Percentiles rank a stretch among this genome's conserved stretches.
phyloP scores from a whole-genome alignment of 306 rosid species.

The Trifolium subterraneum region DNA sequence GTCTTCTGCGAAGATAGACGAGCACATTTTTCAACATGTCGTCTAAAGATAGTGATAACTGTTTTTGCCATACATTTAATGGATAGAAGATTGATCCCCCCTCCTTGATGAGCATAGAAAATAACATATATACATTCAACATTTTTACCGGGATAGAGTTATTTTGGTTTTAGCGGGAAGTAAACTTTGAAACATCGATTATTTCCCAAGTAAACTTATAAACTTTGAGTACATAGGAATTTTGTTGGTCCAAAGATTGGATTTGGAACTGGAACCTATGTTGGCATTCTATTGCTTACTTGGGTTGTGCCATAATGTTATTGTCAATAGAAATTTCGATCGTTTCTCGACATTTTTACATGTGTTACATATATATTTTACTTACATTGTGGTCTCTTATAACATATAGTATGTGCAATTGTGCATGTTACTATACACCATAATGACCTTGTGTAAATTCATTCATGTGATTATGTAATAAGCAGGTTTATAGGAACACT shows the following conservation, averaged over 20 bases:
- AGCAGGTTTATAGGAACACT: slow-evolving; percentile 11
- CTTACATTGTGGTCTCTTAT: slow-evolving; percentile 24
- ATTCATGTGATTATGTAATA: slow-evolving; percentile 24
- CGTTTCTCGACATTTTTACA: slow-evolving; percentile 34
- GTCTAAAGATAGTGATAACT: slow-evolving; percentile 13
- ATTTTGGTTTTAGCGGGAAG: slow-evolving; percentile 49
- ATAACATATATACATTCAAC: slow-evolving; percentile 51
- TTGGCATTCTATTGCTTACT: slow-evolving; percentile 44
- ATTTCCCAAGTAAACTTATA: slow-evolving; percentile 42
- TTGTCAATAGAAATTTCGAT: slow-evolving; percentile 46
- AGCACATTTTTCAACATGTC: slow-evolving; percentile 13
- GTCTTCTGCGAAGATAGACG: slow-evolving; percentile 59
- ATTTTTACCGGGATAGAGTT: slow-evolving; percentile 37
- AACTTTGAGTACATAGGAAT: slow-evolving; percentile 47
- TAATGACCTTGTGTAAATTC: slow-evolving; percentile 22
- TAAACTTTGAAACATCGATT: slow-evolving; percentile 47
- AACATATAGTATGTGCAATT: slow-evolving; percentile 5
- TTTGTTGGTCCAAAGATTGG: slow-evolving; percentile 43
- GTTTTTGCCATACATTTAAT: slow-evolving; percentile 18
- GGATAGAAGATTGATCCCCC: slow-evolving; percentile 40
- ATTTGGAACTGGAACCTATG: slow-evolving; percentile 46
- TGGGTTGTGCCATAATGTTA: slow-evolving; percentile 39
- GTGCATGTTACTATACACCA: slow-evolving; percentile 26
- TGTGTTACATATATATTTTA: slow-evolving; percentile 11
- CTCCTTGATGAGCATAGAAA: slow-evolving; percentile 37